Base-by-base conservation (phyloP, 768 basidiomycete species). In the Lenzites betulinus region DNA sequence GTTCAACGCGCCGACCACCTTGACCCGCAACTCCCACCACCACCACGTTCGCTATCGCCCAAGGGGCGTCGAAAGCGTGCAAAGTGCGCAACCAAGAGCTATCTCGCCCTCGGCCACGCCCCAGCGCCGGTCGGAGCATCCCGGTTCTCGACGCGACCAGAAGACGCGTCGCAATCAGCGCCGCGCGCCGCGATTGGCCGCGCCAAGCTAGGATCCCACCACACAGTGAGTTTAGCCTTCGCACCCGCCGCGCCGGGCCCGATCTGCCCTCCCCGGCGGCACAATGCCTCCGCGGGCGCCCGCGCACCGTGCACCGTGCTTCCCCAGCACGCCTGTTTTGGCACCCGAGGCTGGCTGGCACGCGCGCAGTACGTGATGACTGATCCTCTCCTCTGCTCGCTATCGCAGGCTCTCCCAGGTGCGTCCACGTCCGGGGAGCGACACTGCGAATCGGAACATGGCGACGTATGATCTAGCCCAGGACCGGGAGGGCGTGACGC, bases 171-270 rank as follows among this genome's bases (percentile, higher is more conserved):
- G 18, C 13, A 49, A 36, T 42, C 52, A 39, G 52, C 41, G 6
- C 11, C 30, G 30, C 30, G 30, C 11, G 6, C 30, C 30, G 20
- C 38, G 30, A 60, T 57, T 60, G 54, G 55, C 48, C 38, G 30
- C 12, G 23, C 60, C 53, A 51, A 50, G 57, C 52, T 22, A 22
- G 48, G 53, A 22, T 60, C 65, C 64, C 61, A 63, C 57, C 49
- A 36, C 47, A 33, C 30, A 58, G 59, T 48, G 51, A 50, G 54
- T 62, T 69, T 69, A 66, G 61, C 55, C 67, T 69, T 69, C 22
- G 33, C 44, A 38, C 18, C 67, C 67, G 42, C 59, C 25, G 16
- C 30, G n/a, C 30, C 46, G 67, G 65, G 49, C 51, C 26, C 42
- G 44, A 44, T 39, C 36, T 58, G 28, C 64, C 63, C 49, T 50